Evolutionary conservation across 106 monocot species (phyloP).

Genomic region (Dendrobium chrysotoxum): DNA sequence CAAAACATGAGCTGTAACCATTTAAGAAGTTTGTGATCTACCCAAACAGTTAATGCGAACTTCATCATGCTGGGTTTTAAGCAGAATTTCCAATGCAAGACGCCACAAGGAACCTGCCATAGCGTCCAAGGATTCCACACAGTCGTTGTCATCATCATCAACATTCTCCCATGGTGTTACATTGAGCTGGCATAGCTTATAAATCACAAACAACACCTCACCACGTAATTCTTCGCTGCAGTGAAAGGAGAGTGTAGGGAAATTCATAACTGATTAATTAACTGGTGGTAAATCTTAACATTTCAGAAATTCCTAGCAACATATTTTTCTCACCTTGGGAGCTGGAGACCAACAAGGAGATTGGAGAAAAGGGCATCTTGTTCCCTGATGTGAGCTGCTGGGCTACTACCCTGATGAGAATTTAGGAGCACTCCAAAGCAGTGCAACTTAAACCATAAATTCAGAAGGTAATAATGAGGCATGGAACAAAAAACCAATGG

Average conservation of each 20-base stretch:
- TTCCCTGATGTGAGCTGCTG: constrained; percentile 39
- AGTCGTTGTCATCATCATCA: constrained; percentile 8
- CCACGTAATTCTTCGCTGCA: constrained; percentile 88
- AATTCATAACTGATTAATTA: not conserved
- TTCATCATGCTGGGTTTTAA: constrained; percentile 72
- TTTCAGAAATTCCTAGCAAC: not conserved
- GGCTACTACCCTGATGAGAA: constrained; percentile 20
- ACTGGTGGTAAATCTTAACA: not conserved
- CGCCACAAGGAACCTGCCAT: constrained; percentile 19
- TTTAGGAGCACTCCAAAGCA: constrained; percentile 78
- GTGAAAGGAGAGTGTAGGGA: not conserved
- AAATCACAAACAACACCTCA: constrained; percentile 82
- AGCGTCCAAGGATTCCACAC: constrained; percentile 13
- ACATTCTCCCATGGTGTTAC: constrained; percentile 46
- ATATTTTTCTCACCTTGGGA: constrained; percentile 58
- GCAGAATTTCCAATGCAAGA: constrained; percentile 67
- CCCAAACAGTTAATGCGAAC: constrained; percentile 94
- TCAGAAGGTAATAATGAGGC: not conserved
- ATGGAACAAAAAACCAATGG: not conserved
- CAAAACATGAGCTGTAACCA: constrained; percentile 1
- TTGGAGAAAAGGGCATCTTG: constrained; percentile 56
- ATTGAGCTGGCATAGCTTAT: constrained; percentile 52
- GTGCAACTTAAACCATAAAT: constrained; percentile 51
- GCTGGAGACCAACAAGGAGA: constrained; percentile 61
- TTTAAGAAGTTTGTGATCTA: constrained; percentile 17